Evolutionary conservation across 805 yeast genomes (phyloP).

Genomic region (Maudiozyma serrabonitensis): DNA sequence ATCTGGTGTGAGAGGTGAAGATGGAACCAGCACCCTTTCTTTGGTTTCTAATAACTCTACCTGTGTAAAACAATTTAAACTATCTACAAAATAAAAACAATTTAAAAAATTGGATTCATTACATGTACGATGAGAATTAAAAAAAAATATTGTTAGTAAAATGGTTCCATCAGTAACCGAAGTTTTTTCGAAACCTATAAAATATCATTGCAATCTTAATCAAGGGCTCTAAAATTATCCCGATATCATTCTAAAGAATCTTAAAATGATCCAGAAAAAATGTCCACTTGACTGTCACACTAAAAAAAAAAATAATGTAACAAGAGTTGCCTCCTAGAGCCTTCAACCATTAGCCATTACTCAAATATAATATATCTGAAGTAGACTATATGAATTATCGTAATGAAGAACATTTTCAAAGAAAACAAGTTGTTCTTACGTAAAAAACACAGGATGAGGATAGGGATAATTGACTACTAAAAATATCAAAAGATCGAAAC

Average conservation of each 20-base stretch:
- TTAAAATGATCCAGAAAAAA: background rate
- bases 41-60: slow-evolving; percentile 99
- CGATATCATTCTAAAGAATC: background rate
- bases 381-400: too few species aligned
- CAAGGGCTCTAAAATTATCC: background rate
- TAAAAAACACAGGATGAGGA: too few species aligned
- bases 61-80: slow-evolving; percentile 31
- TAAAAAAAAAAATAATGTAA: background rate
- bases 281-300: background rate
- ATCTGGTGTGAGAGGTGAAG: slow-evolving; percentile 99
- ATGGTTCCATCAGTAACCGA: slow-evolving; percentile 8
- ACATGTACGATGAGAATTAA: background rate
- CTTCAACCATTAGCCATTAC: too few species aligned
- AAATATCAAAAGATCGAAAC: too few species aligned
- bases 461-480: too few species aligned
- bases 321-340: background rate
- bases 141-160: slow-evolving; percentile 3
- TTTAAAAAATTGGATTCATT: background rate
- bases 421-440: too few species aligned
- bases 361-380: too few species aligned
- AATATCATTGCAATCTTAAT: slow-evolving; percentile 4
- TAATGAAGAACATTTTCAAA: too few species aligned
- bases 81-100: background rate
- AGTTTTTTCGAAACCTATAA: slow-evolving; percentile 8
- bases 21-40: slow-evolving; percentile 99